Evolutionary conservation across 176 grass and related monocot species (phyloP).

Genomic region (Phoenix dactylifera): DNA sequence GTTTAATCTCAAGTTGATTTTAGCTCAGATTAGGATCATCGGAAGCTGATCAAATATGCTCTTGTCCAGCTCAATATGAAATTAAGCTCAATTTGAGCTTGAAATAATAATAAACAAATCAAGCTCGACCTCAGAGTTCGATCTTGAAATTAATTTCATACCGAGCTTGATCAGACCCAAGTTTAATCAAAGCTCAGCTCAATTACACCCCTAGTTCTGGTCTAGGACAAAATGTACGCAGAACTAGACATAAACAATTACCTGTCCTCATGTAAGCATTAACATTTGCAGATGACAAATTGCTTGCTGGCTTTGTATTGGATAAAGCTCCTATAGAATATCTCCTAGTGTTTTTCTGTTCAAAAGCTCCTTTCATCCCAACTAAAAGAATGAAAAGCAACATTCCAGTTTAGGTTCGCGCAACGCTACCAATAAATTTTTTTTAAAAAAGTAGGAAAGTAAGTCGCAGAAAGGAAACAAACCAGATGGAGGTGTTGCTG

Average conservation of each 20-base stretch:
- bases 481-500: slow-evolving; percentile 73
- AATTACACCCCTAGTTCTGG: too few species aligned
- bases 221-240: too few species aligned
- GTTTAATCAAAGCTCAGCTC: too few species aligned
- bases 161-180: too few species aligned
- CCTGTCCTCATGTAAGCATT: slow-evolving; percentile 48
- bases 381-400: slow-evolving; percentile 19
- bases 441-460: neutral
- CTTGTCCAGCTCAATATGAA: too few species aligned
- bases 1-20: too few species aligned
- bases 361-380: slow-evolving; percentile 53
- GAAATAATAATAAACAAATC: too few species aligned
- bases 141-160: too few species aligned
- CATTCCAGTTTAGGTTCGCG: slow-evolving; percentile 1
- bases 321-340: slow-evolving; percentile 36
- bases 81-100: too few species aligned
- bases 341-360: slow-evolving; percentile 45
- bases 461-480: slow-evolving; percentile 10
- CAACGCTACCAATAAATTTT: neutral
- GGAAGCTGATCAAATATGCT: too few species aligned
- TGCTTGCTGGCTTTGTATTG: slow-evolving; percentile 34
- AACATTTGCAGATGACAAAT: slow-evolving; percentile 37
- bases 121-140: too few species aligned
- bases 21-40: too few species aligned
- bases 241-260: neutral